A percentile compares a stretch with the other conserved stretches of the same genome.
These are phyloP conservation scores for Boletus vermiculosoides DNA, from an alignment of 768 basidiomycete genomes.

Conservation along the genomic window DNA sequence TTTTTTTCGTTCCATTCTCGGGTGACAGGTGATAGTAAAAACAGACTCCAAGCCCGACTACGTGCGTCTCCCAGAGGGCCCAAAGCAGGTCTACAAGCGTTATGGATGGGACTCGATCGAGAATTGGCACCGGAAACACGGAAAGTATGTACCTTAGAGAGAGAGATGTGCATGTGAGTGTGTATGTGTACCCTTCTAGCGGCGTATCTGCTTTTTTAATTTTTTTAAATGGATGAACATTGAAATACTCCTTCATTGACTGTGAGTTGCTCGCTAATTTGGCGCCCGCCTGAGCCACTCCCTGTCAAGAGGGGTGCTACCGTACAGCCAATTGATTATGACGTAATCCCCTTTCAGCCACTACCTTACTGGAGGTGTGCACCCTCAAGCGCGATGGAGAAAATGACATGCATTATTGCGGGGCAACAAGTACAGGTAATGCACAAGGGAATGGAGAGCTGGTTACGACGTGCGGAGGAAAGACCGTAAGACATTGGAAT, in stretches of 20 bases:
- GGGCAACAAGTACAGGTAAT: background rate
- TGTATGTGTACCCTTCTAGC: too few species aligned
- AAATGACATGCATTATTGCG: background rate
- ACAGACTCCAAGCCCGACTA: constrained; percentile 54
- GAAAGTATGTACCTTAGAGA: constrained; percentile 34
- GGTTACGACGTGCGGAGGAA: background rate
- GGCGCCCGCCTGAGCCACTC: too few species aligned
- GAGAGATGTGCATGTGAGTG: background rate
- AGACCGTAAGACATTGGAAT: background rate
- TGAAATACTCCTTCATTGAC: too few species aligned
- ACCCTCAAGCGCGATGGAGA: background rate
- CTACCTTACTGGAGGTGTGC: too few species aligned
- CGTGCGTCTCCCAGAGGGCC: constrained; percentile 61
- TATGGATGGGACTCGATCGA: constrained; percentile 52
- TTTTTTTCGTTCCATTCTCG: background rate
- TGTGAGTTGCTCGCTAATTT: too few species aligned
- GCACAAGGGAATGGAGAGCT: background rate
- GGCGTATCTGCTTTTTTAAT: background rate
- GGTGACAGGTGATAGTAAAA: constrained; percentile 43
- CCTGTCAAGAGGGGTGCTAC: too few species aligned
- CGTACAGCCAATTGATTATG: too few species aligned
- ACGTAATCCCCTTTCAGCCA: too few species aligned
- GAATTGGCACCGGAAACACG: constrained; percentile 57
- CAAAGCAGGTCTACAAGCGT: constrained; percentile 44
- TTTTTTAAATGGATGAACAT: too few species aligned